Evolutionary conservation across 164 flowering plant genomes (phyloP).

Genomic region (Paratinospora sagittata): DNA sequence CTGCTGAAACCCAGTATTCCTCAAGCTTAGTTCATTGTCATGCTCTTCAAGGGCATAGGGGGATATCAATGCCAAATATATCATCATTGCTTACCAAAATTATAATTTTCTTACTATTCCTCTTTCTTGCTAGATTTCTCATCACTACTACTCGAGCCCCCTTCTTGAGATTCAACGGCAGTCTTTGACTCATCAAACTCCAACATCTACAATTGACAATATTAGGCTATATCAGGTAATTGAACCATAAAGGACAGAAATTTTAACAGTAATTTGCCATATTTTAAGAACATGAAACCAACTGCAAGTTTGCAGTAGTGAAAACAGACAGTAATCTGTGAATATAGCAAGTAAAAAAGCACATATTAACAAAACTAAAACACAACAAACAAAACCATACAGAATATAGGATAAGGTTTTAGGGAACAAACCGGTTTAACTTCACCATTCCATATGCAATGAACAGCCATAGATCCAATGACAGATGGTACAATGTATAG

Average conservation of each 20-base stretch:
- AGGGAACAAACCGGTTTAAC: conserved; percentile 79
- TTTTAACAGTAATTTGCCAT: neutral
- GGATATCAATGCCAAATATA: neutral
- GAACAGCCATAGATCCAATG: conserved; percentile 79
- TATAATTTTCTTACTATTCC: conserved; percentile 24
- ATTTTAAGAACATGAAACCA: too few relatives aligned
- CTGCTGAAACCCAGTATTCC: neutral
- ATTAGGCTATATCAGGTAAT: conserved; percentile 4
- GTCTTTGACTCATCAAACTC: conserved; percentile 73
- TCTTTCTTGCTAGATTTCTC: conserved; percentile 43
- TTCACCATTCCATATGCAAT: conserved; percentile 87
- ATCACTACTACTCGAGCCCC: conserved; percentile 18
- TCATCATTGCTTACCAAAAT: neutral
- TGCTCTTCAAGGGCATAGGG: neutral
- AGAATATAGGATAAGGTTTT: neutral
- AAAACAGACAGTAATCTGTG: neutral
- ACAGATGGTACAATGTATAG: conserved; percentile 92
- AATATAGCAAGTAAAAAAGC: neutral
- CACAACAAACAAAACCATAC: too few relatives aligned
- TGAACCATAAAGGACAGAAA: neutral
- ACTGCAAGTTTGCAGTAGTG: too few relatives aligned
- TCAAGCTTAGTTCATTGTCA: conserved; percentile 7
- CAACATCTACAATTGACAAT: conserved; percentile 43
- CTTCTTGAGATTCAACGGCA: conserved; percentile 27
- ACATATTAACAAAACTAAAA: neutral